phyloP scores from a whole-genome alignment of 805 yeast species.

The Hanseniaspora singularis region DNA sequence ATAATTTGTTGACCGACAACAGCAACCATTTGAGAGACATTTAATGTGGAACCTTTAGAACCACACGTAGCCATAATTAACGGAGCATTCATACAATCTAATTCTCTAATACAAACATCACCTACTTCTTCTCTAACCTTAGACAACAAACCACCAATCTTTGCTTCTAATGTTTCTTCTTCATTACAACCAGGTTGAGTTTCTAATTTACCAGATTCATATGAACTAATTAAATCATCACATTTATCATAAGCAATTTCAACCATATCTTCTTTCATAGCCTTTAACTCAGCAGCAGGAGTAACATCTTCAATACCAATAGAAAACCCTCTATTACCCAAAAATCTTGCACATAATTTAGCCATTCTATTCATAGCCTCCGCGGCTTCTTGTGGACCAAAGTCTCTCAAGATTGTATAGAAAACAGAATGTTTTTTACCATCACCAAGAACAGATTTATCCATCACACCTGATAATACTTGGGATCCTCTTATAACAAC shows the following conservation, averaged over 20 bases:
- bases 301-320: slow-evolving; percentile 99
- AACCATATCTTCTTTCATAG: slow-evolving; percentile 86
- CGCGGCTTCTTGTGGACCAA: slow-evolving; percentile 94
- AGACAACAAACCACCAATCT: slow-evolving; percentile 85
- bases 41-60: slow-evolving; percentile 96
- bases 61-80: slow-evolving; percentile 99
- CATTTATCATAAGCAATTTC: slow-evolving; percentile 92
- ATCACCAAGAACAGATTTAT: slow-evolving; percentile 89
- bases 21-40: slow-evolving; percentile 98
- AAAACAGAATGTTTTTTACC: slow-evolving; percentile 96
- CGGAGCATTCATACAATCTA: slow-evolving; percentile 88
- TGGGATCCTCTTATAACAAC: slow-evolving; percentile 83
- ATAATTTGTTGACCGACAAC: slow-evolving; percentile 99
- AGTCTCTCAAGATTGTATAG: slow-evolving; percentile 87
- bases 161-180: slow-evolving; percentile 95
- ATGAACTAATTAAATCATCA: slow-evolving; percentile 85
- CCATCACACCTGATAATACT: slow-evolving; percentile 89
- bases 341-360: slow-evolving; percentile 81
- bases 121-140: slow-evolving; percentile 99
- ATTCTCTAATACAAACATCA: slow-evolving; percentile 91
- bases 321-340: slow-evolving; percentile 91
- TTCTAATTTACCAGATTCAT: slow-evolving; percentile 83
- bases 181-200: slow-evolving; percentile 99
- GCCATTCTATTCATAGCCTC: slow-evolving; percentile 98
- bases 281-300: slow-evolving; percentile 97